These are phyloP conservation scores for Beta lomatogona DNA, from an alignment of 179 eudicot species.

Conservation along the genomic window DNA sequence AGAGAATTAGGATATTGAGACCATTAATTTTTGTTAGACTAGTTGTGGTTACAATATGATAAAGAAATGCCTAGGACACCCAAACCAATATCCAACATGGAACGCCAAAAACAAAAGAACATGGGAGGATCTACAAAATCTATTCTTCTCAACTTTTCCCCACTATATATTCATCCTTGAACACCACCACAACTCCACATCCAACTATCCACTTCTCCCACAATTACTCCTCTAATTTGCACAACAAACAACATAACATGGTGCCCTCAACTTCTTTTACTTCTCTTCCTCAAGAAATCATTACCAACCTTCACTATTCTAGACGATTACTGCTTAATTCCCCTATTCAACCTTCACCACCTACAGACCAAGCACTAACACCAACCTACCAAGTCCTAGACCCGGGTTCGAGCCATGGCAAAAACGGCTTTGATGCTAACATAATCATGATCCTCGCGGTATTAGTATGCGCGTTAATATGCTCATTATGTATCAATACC, in stretches of 20 bases:
- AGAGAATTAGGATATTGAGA: no score
- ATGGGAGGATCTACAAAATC: slow-evolving; percentile 22
- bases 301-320: slow-evolving; percentile 24
- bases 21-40: no score
- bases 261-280: slow-evolving; percentile 18
- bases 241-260: slow-evolving; percentile 15
- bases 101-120: not conserved
- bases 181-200: slow-evolving; percentile 20
- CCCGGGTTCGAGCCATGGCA: slow-evolving; percentile 13
- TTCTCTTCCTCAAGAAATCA: slow-evolving; percentile 25
- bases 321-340: slow-evolving; percentile 33
- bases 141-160: slow-evolving; percentile 8
- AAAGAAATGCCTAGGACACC: no score
- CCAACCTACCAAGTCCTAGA: slow-evolving; percentile 26
- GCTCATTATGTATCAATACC: slow-evolving; percentile 35
- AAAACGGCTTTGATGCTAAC: slow-evolving; percentile 30
- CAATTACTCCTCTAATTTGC: not conserved
- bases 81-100: no score
- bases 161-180: slow-evolving; percentile 30
- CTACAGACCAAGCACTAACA: slow-evolving; percentile 21
- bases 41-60: no score
- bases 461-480: slow-evolving; percentile 31
- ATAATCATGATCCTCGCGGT: slow-evolving; percentile 36
- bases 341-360: slow-evolving; percentile 28
- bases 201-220: slow-evolving; percentile 15